A percentile compares a stretch with the other conserved stretches of the same genome.
Evolutionary conservation across 805 yeast species (phyloP).

Genomic region (Pichia paraexigua): DNA sequence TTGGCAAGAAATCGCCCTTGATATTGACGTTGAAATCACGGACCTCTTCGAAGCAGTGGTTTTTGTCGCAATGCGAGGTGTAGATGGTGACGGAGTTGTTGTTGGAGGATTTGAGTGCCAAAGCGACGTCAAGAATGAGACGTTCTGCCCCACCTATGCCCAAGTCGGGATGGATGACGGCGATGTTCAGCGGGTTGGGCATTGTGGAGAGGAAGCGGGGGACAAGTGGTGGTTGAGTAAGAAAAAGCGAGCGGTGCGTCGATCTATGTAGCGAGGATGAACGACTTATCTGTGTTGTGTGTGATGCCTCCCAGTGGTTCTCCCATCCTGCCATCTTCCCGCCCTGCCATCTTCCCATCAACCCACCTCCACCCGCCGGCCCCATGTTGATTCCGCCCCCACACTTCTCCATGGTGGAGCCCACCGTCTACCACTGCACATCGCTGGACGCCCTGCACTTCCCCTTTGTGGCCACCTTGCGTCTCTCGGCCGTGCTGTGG

Average conservation of each 20-base stretch:
- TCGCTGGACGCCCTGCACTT: conserved; percentile 67
- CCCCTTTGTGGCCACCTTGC: conserved; percentile 69
- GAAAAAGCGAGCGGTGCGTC: too few relatives aligned
- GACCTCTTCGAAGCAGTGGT: conserved; percentile 90
- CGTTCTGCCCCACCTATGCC: conserved; percentile 99
- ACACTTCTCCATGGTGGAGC: conserved; percentile 81
- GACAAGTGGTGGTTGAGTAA: too few relatives aligned
- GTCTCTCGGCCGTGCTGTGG: conserved; percentile 58
- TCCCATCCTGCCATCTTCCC: too few relatives aligned
- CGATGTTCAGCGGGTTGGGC: conserved; percentile 34
- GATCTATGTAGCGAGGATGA: too few relatives aligned
- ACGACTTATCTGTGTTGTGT: too few relatives aligned
- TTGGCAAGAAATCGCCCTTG: conserved; percentile 79
- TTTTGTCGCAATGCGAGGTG: conserved; percentile 84
- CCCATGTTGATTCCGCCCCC: conserved; percentile 89
- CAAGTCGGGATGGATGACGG: conserved; percentile 90
- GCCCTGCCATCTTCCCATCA: too few relatives aligned
- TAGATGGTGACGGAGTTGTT: conserved; percentile 54
- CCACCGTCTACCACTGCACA: conserved; percentile 57
- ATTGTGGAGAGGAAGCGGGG: neutral
- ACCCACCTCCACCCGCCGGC: too few relatives aligned
- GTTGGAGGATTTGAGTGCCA: conserved; percentile 66
- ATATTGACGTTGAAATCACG: conserved; percentile 57
- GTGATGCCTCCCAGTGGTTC: too few relatives aligned
- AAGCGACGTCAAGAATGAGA: conserved; percentile 91